Percentiles rank a stretch among this genome's conserved stretches.
phyloP scores from a whole-genome alignment of 345 rosid species.

The Populus ilicifolia region DNA sequence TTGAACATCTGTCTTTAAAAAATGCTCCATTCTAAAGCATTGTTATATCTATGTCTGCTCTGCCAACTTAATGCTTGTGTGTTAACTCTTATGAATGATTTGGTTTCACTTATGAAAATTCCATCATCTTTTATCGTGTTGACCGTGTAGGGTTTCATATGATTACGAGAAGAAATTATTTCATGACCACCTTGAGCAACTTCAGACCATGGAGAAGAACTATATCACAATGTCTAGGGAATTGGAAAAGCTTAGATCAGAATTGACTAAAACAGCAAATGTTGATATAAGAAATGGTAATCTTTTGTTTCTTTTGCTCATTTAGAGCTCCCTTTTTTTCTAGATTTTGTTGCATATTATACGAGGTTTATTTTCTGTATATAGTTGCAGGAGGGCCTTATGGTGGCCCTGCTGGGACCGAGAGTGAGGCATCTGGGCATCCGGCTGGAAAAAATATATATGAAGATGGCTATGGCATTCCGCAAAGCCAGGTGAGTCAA shows the following conservation, averaged over 20 bases:
- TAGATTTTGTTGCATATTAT: background rate
- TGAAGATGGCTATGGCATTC: slow-evolving; percentile 50
- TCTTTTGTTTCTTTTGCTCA: background rate
- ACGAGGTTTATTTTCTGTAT: slow-evolving; percentile 15
- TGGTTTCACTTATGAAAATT: background rate
- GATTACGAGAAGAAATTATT: slow-evolving; percentile 86
- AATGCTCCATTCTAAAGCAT: background rate
- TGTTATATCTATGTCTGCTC: background rate
- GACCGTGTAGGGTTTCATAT: slow-evolving; percentile 63
- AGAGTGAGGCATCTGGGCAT: slow-evolving; percentile 51
- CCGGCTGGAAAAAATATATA: slow-evolving; percentile 44
- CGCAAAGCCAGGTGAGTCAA: slow-evolving; percentile 52
- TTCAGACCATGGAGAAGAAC: slow-evolving; percentile 89
- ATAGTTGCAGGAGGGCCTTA: slow-evolving; percentile 51
- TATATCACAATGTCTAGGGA: slow-evolving; percentile 82
- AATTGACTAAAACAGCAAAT: slow-evolving; percentile 54
- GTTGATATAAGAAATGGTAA: slow-evolving; percentile 60
- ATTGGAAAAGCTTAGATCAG: slow-evolving; percentile 88
- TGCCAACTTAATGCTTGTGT: background rate
- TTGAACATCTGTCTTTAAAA: background rate
- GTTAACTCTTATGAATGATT: background rate
- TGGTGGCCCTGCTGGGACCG: slow-evolving; percentile 47
- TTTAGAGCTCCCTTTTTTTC: slow-evolving; percentile 6
- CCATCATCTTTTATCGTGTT: background rate
- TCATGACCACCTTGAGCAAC: slow-evolving; percentile 86